Conservation (phyloP, 495 filamentous ascomycete genomes). For the Aspergillus homomorphus region DNA sequence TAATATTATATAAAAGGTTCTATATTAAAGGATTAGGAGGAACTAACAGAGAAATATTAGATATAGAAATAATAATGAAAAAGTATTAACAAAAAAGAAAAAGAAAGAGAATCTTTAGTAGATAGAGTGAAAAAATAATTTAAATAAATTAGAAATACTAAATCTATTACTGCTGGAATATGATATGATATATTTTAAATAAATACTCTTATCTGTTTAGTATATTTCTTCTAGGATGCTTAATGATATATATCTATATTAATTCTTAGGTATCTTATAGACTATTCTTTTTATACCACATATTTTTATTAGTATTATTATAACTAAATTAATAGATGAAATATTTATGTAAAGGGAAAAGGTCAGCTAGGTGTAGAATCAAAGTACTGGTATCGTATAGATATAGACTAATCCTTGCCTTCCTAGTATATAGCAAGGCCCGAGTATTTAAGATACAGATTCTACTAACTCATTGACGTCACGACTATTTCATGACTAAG, state of each 20-base stretch:
- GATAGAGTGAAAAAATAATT: constrained; percentile 36
- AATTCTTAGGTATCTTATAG: no score
- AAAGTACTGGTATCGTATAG: no score
- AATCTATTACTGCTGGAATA: not conserved
- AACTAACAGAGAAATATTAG: not conserved
- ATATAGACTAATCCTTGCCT: no score
- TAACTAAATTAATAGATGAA: not conserved
- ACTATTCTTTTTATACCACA: not conserved
- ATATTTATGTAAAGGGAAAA: no score
- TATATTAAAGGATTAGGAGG: not conserved
- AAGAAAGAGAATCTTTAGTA: constrained; percentile 47
- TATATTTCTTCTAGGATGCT: not conserved
- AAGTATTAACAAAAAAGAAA: not conserved
- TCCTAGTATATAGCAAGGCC: no score
- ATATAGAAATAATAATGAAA: not conserved
- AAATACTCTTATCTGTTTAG: not conserved
- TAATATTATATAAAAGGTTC: not conserved
- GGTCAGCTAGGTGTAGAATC: no score
- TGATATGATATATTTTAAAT: not conserved
- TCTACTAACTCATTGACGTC: no score
- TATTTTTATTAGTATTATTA: not conserved
- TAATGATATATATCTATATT: not conserved
- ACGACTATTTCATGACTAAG: no score
- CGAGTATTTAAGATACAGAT: no score
- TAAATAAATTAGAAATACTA: not conserved